These are phyloP conservation scores for Cadophora sp. DNA, from an alignment of 2,329 filamentous ascomycete genomes.

Conservation along the genomic window DNA sequence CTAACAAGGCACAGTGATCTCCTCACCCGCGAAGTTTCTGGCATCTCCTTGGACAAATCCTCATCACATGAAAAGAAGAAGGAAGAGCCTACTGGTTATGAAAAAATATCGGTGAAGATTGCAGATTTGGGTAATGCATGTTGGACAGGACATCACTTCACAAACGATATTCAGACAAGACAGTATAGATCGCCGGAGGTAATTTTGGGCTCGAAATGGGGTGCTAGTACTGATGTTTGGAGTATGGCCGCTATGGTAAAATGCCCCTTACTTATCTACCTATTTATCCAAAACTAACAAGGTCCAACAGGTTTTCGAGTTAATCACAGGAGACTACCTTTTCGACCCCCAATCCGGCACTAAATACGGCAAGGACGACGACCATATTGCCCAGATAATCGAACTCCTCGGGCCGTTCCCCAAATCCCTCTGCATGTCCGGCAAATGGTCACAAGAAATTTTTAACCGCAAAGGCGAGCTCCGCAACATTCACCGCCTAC, in stretches of 20 bases:
- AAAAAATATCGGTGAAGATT: conserved; percentile 93
- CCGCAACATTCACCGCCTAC: conserved; percentile 93
- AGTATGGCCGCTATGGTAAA: conserved; percentile 99
- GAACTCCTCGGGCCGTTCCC: conserved; percentile 94
- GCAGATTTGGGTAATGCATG: conserved; percentile 97
- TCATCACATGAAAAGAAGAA: conserved; percentile 61
- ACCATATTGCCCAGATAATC: conserved; percentile 99
- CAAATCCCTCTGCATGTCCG: conserved; percentile 87
- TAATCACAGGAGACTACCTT: conserved; percentile 97
- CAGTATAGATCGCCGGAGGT: conserved; percentile 98
- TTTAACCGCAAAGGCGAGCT: conserved; percentile 98
- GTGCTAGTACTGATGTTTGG: conserved; percentile 99
- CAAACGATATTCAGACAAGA: conserved; percentile 97
- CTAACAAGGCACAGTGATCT: conserved; percentile 68
- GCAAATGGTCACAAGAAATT: conserved; percentile 98
- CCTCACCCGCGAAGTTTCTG: conserved; percentile 89
- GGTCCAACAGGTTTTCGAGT: conserved; percentile 79
- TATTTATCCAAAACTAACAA: conserved; percentile 6
- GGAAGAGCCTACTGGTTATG: conserved; percentile 54
- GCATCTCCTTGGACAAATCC: conserved; percentile 87
- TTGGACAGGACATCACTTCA: conserved; percentile 99
- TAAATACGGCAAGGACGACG: conserved; percentile 99
- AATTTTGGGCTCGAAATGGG: conserved; percentile 96
- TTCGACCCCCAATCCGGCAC: conserved; percentile 98
- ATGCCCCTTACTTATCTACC: conserved; percentile 42